Evolutionary conservation across 306 rosid species (phyloP), one percentile per base, ranked within the genome.

Genomic region (Sechiopsis laciniata): DNA sequence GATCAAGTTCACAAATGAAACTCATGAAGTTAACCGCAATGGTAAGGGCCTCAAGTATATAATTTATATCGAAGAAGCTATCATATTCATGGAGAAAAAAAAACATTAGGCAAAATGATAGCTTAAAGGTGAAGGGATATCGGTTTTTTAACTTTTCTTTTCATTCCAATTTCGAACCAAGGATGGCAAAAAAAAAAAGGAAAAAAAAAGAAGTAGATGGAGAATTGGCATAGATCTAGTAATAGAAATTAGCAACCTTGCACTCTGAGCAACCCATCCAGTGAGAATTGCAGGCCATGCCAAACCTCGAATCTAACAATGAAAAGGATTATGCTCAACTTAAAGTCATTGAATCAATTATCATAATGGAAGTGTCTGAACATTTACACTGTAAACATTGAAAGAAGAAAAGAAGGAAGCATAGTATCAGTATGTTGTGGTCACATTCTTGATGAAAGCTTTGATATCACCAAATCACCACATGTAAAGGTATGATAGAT

Each of bases 271-370:
- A 82, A 89, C 86, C 80, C 78, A 81, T 74, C 92, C 96, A 71
- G 80, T 69, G 79, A 89, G 96, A 82, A 87, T 60, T 58, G 86
- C 91, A 19, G 96, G 92, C 96, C 92, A 89, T 52, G 96, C 92
- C 82, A 89, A 87, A 69, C 92, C 88, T 56, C 96, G 85, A 82
- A 89, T 83, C 91, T 87, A 78, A 55, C 81, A 78, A 65, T 1
- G 71, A 9, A 87, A 84, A 78, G 51, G 55, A 62, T 14, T 57
- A 20, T n/a, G 60, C 77, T 77, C 55, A 77, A 53, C 56, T 71
- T 32, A 56, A 76, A 64, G 29, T 66, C 75, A 55, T 65, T 37
- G 51, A 75, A 61, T 72, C 65, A 72, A 74, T 54, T 5, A 54
- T n/a, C 11, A 48, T 46, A 62, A 61, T 32, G 50, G 55, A 52